Evolutionary conservation across 257 asterid species (phyloP).

Genomic region (Datura wrightii): DNA sequence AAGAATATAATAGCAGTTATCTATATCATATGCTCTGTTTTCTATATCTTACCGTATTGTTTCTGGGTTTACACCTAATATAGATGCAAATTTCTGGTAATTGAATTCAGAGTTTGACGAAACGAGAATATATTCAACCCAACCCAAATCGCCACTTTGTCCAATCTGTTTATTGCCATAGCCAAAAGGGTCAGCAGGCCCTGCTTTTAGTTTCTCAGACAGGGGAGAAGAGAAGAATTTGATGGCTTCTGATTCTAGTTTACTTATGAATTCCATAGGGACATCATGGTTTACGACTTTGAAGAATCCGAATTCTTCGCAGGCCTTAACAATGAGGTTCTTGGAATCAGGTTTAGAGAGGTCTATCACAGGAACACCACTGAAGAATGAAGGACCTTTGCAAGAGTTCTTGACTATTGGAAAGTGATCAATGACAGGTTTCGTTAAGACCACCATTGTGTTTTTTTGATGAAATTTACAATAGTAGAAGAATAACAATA

Average conservation of each 20-base stretch:
- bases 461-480: neutral
- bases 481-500: too few species aligned
- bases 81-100: slow-evolving; percentile 24
- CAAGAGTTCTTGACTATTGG: slow-evolving; percentile 28
- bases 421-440: slow-evolving; percentile 42
- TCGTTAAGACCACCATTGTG: slow-evolving; percentile 30
- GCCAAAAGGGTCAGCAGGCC: slow-evolving; percentile 40
- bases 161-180: slow-evolving; percentile 39
- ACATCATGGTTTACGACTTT: slow-evolving; percentile 40
- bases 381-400: neutral
- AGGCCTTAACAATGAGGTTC: slow-evolving; percentile 35
- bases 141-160: slow-evolving; percentile 39
- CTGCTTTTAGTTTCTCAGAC: slow-evolving; percentile 35
- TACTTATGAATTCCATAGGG: slow-evolving; percentile 28
- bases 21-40: neutral
- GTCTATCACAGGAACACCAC: slow-evolving; percentile 35
- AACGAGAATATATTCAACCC: slow-evolving; percentile 38
- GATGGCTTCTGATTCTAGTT: slow-evolving; percentile 34
- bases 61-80: slow-evolving; percentile 21
- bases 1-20: neutral
- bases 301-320: slow-evolving; percentile 42
- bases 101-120: slow-evolving; percentile 27
- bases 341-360: slow-evolving; percentile 37
- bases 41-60: slow-evolving; percentile 21
- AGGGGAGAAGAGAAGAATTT: slow-evolving; percentile 34